Evolutionary conservation across 495 filamentous ascomycete genomes (phyloP).

Genomic region (Penicillium lagena): DNA sequence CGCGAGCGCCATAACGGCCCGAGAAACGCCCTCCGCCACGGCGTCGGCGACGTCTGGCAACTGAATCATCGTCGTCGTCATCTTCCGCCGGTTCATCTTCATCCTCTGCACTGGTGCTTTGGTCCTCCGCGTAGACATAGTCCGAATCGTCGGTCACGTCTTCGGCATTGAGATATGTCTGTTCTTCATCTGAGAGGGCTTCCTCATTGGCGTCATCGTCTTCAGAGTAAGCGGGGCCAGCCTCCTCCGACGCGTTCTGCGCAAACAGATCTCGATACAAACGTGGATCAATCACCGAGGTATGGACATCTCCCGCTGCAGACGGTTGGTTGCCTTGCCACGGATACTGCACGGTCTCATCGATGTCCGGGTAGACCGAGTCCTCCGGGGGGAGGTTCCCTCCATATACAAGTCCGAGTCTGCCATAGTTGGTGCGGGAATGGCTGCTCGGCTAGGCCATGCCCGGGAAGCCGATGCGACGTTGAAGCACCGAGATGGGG

Average conservation of each 20-base stretch:
- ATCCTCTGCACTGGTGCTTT: constrained; percentile 18
- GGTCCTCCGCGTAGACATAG: constrained; percentile 18
- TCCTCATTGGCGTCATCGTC: constrained; percentile 5
- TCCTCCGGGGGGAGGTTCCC: constrained; percentile 10
- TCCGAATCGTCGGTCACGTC: constrained; percentile 18
- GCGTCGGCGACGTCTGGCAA: constrained; percentile 23
- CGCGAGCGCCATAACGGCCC: constrained; percentile 37
- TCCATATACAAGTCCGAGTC: constrained; percentile 12
- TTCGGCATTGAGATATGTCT: not conserved
- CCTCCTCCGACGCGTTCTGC: no score
- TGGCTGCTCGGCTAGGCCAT: not conserved
- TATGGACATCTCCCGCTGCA: constrained; percentile 8
- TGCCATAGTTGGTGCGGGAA: constrained; percentile 6
- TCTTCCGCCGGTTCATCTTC: constrained; percentile 15
- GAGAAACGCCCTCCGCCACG: constrained; percentile 34
- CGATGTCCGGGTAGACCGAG: constrained; percentile 30
- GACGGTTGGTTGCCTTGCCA: constrained; percentile 23
- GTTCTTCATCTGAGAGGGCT: no score
- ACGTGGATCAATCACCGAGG: constrained; percentile 35
- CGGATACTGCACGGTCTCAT: constrained; percentile 29
- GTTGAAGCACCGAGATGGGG: not conserved
- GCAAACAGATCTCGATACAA: constrained; percentile 24
- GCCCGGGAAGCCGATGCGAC: not conserved
- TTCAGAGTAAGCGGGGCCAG: not conserved
- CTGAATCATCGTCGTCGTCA: constrained; percentile 26